Conservation (phyloP, 129 eudicot genomes). For the Gnaphalium uliginosum region DNA sequence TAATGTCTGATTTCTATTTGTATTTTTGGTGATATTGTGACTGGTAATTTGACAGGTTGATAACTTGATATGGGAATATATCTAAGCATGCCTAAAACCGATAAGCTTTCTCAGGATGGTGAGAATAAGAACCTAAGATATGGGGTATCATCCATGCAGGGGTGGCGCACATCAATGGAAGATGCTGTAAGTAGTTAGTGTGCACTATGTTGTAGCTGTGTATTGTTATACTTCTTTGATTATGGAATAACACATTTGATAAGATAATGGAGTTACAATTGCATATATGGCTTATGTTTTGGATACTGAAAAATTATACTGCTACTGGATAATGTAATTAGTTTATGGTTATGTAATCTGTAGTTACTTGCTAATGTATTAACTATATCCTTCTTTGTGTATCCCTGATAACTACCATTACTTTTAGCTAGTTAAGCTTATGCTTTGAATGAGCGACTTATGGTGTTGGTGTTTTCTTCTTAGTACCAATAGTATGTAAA, state of each 20-base stretch:
- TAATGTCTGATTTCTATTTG: conserved; percentile 10
- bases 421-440: neutral
- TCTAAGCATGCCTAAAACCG: conserved; percentile 76
- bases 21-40: conserved; percentile 14
- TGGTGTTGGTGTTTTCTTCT: conserved; percentile 3
- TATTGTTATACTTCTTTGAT: neutral
- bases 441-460: neutral
- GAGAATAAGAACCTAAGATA: conserved; percentile 64
- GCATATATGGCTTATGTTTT: neutral
- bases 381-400: neutral
- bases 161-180: conserved; percentile 97
- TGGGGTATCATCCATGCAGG: conserved; percentile 91
- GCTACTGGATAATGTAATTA: neutral
- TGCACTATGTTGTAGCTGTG: conserved; percentile 9
- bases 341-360: conserved; percentile 10
- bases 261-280: conserved; percentile 11
- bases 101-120: conserved; percentile 76
- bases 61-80: conserved; percentile 70
- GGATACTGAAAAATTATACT: neutral
- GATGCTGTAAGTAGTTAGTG: conserved; percentile 69
- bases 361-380: neutral
- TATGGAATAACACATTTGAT: neutral
- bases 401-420: neutral
- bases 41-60: conserved; percentile 21
- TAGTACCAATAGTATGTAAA: conserved; percentile 19